These are phyloP conservation scores for Zalerion maritima DNA, from an alignment of 495 filamentous ascomycete species.

Conservation along the genomic window DNA sequence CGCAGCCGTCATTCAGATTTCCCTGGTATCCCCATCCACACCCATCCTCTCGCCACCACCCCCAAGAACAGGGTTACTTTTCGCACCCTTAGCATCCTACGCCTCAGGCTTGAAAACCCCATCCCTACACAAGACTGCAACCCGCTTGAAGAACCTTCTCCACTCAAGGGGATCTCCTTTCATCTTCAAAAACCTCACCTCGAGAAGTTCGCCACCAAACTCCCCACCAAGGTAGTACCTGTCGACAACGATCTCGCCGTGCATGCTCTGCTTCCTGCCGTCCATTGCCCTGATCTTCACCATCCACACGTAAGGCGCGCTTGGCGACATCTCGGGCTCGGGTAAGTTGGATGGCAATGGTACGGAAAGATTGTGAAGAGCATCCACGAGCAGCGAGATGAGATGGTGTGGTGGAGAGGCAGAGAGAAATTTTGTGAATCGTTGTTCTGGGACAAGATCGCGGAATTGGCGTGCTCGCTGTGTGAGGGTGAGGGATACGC, in stretches of 20 bases:
- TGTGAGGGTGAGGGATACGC: conserved; percentile 66
- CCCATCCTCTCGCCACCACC: too few species aligned
- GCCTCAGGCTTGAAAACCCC: conserved; percentile 41
- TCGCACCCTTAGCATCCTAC: too few species aligned
- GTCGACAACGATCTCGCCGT: conserved; percentile 74
- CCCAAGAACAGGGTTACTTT: too few species aligned
- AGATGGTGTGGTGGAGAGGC: conserved; percentile 62
- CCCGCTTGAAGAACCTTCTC: conserved; percentile 92
- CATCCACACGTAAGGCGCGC: conserved; percentile 38
- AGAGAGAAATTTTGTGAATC: conserved; percentile 85
- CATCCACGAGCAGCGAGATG: conserved; percentile 62
- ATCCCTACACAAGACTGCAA: conserved; percentile 71
- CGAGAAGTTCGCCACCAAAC: conserved; percentile 43
- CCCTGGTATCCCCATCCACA: too few species aligned
- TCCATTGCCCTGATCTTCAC: conserved; percentile 65
- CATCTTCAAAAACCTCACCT: conserved; percentile 84
- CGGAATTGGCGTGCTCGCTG: conserved; percentile 77
- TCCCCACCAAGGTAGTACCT: conserved; percentile 37
- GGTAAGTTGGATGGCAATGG: conserved; percentile 57
- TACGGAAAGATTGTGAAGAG: conserved; percentile 69
- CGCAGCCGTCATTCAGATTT: too few species aligned
- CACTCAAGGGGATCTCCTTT: conserved; percentile 96
- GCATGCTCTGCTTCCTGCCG: conserved; percentile 61
- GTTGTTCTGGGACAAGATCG: conserved; percentile 68
- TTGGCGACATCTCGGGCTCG: conserved; percentile 13